Evolutionary conservation across 176 grass and related monocot species (phyloP), one percentile per base, ranked within the genome.

Genomic region (Oryza meyeriana): DNA sequence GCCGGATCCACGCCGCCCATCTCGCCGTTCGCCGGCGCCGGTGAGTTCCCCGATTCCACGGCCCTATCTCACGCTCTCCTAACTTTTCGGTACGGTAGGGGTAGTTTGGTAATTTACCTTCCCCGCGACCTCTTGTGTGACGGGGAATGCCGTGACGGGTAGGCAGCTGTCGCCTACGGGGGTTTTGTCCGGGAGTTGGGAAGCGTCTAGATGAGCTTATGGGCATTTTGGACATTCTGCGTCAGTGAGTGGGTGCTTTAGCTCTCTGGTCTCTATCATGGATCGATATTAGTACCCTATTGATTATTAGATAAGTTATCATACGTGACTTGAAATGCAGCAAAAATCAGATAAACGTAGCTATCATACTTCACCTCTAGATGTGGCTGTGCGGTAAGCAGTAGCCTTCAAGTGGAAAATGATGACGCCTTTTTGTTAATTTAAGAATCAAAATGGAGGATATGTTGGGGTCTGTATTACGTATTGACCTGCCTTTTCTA

Each of bases 11-110:
- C 95, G 7, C 88, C 92, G 55, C 92, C 95, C 70, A 74, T 89
- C 47, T 98, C 95, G 35, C 95, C 92, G 77, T 98, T 94, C 63
- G 83, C 85, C 38, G 83, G 58, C 44, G 90, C 83, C 65, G 92
- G 95, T 98, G 79, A 89, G 94, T 67, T 63, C 16, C 72, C 1
- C 1, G 41, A 20, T 10, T 14, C 69, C 75, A n/a, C 22, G 3
- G 2, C 31, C 20, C 10, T n/a, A 32, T 10, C 31, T 50, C 55
- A 1, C 25, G n/a, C 9, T 11, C 20, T 59, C 64, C 75, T 22
- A 4, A 13, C 69, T 48, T 27, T 57, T 48, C 55, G 55, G 26
- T 52, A 12, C 11, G 32, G 39, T 70, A 73, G 52, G 87, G 75
- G 75, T 22, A 78, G 10, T 67, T 81, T 1, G 39, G 79, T 87